Conservation (phyloP, 176 grass and related monocot species). For the Ensete glaucum region DNA sequence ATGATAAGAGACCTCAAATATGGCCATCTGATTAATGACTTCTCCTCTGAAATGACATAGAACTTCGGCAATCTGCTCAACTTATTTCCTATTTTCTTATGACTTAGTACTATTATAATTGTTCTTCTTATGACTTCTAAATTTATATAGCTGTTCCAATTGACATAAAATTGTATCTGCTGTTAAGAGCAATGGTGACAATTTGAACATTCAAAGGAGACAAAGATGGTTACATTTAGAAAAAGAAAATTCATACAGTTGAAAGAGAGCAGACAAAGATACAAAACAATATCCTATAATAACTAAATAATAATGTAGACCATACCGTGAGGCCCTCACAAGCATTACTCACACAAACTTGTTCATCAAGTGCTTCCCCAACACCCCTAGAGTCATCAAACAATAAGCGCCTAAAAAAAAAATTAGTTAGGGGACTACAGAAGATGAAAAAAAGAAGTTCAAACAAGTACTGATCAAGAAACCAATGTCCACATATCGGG, state of each 20-base stretch:
- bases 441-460: neutral
- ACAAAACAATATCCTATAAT: neutral
- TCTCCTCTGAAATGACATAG: neutral
- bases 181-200: neutral
- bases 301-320: neutral
- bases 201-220: neutral
- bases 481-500: neutral
- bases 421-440: neutral
- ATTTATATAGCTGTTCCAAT: too few relatives aligned
- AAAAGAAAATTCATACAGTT: neutral
- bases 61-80: neutral
- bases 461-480: neutral
- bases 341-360: conserved; percentile 43
- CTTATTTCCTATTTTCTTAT: neutral
- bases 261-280: neutral
- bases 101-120: too few relatives aligned
- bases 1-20: too few relatives aligned
- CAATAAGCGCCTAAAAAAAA: conserved; percentile 46
- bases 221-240: neutral
- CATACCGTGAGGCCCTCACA: conserved; percentile 69
- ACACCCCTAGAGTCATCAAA: conserved; percentile 58
- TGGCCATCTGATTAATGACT: neutral
- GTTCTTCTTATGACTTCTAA: too few relatives aligned
- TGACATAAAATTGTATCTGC: neutral
- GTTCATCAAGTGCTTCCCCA: conserved; percentile 55